These are phyloP conservation scores for Emydomyces testavorans DNA, from an alignment of 2,329 filamentous ascomycete species.

Conservation along the genomic window DNA sequence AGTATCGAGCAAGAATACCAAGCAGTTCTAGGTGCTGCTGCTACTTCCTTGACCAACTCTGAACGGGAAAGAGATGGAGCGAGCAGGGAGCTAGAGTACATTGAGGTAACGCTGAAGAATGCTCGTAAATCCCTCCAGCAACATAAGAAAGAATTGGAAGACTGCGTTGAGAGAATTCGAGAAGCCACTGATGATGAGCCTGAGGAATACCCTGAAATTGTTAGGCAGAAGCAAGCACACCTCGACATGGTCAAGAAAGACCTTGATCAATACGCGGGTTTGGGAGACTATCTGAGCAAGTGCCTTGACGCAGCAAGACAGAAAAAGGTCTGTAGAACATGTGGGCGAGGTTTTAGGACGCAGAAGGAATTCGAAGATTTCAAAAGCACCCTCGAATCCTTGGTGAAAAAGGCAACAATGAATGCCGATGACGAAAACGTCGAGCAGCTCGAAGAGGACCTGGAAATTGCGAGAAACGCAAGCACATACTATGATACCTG, in stretches of 20 bases:
- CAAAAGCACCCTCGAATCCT: slow-evolving; percentile 51
- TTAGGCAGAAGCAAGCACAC: slow-evolving; percentile 42
- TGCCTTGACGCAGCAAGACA: slow-evolving; percentile 55
- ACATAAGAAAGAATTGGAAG: slow-evolving; percentile 51
- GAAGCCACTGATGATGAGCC: slow-evolving; percentile 46
- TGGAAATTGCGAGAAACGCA: slow-evolving; percentile 52
- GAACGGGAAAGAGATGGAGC: slow-evolving; percentile 59
- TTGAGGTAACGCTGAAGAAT: slow-evolving; percentile 60
- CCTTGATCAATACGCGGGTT: slow-evolving; percentile 53
- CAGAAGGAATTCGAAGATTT: slow-evolving; percentile 51
- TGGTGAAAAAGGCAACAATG: slow-evolving; percentile 37
- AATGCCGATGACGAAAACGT: slow-evolving; percentile 52
- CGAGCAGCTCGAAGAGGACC: slow-evolving; percentile 49
- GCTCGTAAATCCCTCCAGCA: slow-evolving; percentile 53
- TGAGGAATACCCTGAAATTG: slow-evolving; percentile 41
- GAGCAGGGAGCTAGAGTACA: slow-evolving; percentile 61
- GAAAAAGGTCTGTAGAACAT: slow-evolving; percentile 65
- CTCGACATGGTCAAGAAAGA: slow-evolving; percentile 49
- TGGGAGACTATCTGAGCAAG: slow-evolving; percentile 59
- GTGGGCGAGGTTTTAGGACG: slow-evolving; percentile 55
- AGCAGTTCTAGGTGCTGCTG: slow-evolving; percentile 47
- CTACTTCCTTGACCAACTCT: slow-evolving; percentile 48
- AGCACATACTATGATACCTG: slow-evolving; percentile 63
- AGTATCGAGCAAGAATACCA: slow-evolving; percentile 64
- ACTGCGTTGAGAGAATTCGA: slow-evolving; percentile 51